Conservation (phyloP, 108 stramenopile genomes). For the Nitzschia inconspicua region DNA sequence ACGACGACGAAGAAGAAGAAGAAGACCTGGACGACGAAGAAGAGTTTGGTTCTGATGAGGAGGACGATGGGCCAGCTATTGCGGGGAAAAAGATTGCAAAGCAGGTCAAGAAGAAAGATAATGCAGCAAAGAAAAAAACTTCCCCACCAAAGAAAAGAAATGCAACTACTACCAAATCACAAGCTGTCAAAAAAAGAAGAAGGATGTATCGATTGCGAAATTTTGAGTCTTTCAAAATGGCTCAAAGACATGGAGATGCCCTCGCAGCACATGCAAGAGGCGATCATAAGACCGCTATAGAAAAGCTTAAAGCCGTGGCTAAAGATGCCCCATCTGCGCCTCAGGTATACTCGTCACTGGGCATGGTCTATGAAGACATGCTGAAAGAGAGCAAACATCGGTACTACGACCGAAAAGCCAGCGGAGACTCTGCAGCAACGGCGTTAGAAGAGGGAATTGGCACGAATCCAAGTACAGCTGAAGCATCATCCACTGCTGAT, state of each 20-base stretch:
- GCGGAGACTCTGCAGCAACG: background rate
- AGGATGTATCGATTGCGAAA: slow-evolving; percentile 59
- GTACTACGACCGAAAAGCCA: background rate
- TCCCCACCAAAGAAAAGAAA: background rate
- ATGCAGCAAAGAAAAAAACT: background rate
- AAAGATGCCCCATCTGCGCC: slow-evolving; percentile 77
- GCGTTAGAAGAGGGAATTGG: slow-evolving; percentile 1
- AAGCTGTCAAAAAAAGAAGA: slow-evolving; percentile 29
- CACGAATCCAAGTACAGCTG: background rate
- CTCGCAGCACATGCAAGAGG: slow-evolving; percentile 73
- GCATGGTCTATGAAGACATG: slow-evolving; percentile 87
- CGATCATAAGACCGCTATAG: slow-evolving; percentile 51
- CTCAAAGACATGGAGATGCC: slow-evolving; percentile 75
- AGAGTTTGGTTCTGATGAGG: slow-evolving; percentile 8
- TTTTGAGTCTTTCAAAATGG: slow-evolving; percentile 67
- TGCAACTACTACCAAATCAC: background rate
- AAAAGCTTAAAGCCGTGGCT: slow-evolving; percentile 66
- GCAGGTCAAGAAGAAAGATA: background rate
- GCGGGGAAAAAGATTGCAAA: background rate
- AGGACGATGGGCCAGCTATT: slow-evolving; percentile 1
- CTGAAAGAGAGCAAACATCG: slow-evolving; percentile 37
- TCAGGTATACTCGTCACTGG: slow-evolving; percentile 80
- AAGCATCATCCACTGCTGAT: background rate
- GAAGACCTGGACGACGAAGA: slow-evolving; percentile 5
- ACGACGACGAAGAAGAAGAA: background rate